Percentiles rank a stretch among this genome's conserved stretches.
Conservation (phyloP, 2,329 filamentous ascomycete genomes). For the Fusarium chuoi region DNA sequence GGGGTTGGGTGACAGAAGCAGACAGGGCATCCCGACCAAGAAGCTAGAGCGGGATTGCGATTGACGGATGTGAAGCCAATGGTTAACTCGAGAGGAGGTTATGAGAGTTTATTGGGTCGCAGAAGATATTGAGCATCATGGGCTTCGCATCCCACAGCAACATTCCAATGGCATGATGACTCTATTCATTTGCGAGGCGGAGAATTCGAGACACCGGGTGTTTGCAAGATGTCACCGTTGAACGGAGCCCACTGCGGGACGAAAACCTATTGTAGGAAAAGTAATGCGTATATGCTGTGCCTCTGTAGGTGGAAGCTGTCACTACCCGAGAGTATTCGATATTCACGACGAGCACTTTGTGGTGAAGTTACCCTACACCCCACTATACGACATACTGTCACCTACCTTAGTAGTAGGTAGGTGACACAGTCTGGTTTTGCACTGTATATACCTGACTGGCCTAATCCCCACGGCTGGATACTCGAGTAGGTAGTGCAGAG, state of each 20-base stretch:
- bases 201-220: not conserved
- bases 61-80: constrained; percentile 47
- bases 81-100: constrained; percentile 21
- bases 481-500: not conserved
- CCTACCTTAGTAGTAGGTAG: no score
- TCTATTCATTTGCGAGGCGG: constrained; percentile 11
- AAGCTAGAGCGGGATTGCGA: constrained; percentile 37
- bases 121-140: constrained; percentile 37
- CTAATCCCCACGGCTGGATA: not conserved
- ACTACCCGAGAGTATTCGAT: not conserved
- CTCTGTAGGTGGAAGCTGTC: constrained; percentile 5
- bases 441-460: not conserved
- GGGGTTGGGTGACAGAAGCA: constrained; percentile 16
- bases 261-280: not conserved
- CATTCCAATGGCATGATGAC: constrained; percentile 1
- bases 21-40: constrained; percentile 18
- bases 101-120: constrained; percentile 42
- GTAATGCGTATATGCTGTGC: not conserved
- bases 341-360: not conserved
- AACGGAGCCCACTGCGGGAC: not conserved
- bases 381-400: not conserved
- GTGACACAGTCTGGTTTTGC: not conserved
- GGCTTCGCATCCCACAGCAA: constrained; percentile 10
- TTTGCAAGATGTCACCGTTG: not conserved
- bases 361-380: constrained; percentile 21